These are phyloP conservation scores for Takashimella tepidaria DNA, from an alignment of 1,284 basidiomycete species.

Conservation along the genomic window DNA sequence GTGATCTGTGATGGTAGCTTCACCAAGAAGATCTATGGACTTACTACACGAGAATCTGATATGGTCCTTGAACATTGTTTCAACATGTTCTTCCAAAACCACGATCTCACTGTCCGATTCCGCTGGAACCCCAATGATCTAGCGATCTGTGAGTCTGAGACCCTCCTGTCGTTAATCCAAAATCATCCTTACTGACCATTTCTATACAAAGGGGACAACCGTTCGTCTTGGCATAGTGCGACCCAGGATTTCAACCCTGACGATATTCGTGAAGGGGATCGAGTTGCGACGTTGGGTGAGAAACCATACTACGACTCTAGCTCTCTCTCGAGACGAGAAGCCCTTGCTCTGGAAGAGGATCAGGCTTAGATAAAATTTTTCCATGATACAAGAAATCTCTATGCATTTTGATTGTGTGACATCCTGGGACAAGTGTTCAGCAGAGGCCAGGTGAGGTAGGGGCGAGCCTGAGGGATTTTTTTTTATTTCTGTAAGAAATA, in stretches of 20 bases:
- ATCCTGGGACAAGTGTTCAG: too few species aligned
- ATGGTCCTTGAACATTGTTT: conserved; percentile 25
- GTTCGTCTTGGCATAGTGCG: conserved; percentile 22
- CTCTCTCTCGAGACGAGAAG: conserved; percentile 19
- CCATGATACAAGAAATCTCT: neutral
- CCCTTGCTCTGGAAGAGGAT: conserved; percentile 7
- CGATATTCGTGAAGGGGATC: conserved; percentile 54
- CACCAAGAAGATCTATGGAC: conserved; percentile 60
- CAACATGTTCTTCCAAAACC: conserved; percentile 53
- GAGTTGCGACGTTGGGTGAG: conserved; percentile 62
- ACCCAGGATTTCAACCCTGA: conserved; percentile 52
- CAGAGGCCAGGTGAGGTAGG: too few species aligned
- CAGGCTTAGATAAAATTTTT: conserved; percentile 3
- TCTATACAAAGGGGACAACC: too few species aligned
- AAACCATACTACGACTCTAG: conserved; percentile 54
- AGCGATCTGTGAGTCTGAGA: conserved; percentile 48
- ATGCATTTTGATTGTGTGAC: too few species aligned
- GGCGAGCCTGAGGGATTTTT: too few species aligned
- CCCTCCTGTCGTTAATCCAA: too few species aligned
- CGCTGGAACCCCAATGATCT: conserved; percentile 47
- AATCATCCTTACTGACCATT: too few species aligned
- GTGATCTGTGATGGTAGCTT: too few species aligned
- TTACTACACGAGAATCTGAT: conserved; percentile 56
- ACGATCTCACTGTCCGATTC: conserved; percentile 60
- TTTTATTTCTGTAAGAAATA: too few species aligned